Conservation (phyloP, 306 rosid species). For the Cicer yamashitae region DNA sequence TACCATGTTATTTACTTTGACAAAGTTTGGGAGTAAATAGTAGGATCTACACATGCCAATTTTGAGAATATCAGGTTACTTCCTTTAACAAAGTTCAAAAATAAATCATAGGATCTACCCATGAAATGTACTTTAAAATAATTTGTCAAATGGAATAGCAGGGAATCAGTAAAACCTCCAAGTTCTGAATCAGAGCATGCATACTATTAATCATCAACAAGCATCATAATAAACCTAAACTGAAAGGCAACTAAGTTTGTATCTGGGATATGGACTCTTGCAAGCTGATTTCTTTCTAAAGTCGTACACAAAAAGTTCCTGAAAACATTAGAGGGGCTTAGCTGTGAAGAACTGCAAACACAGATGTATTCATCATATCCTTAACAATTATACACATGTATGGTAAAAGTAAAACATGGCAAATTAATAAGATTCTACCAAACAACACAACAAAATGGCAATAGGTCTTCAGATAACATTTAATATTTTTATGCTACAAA, state of each 20-base stretch:
- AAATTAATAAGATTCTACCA: conserved; percentile 27
- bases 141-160: conserved; percentile 1
- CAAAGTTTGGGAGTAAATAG: not conserved
- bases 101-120: not conserved
- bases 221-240: not conserved
- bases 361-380: not conserved
- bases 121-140: not conserved
- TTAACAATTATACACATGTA: conserved; percentile 13
- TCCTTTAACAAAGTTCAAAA: conserved; percentile 18
- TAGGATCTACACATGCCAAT: not conserved
- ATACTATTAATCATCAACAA: not conserved
- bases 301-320: not conserved
- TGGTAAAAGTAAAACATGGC: conserved; percentile 8
- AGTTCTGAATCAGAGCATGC: conserved; percentile 29
- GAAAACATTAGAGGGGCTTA: not conserved
- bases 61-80: conserved; percentile 16
- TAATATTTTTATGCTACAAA: conserved; percentile 12
- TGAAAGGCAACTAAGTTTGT: not conserved
- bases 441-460: conserved; percentile 26
- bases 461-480: not conserved
- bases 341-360: conserved; percentile 1
- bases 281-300: not conserved
- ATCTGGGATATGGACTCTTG: conserved; percentile 23
- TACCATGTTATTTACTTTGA: not conserved
- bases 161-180: conserved; percentile 32